Base-by-base conservation (phyloP, 202 grass and related monocot species). In the Panicum virgatum region DNA sequence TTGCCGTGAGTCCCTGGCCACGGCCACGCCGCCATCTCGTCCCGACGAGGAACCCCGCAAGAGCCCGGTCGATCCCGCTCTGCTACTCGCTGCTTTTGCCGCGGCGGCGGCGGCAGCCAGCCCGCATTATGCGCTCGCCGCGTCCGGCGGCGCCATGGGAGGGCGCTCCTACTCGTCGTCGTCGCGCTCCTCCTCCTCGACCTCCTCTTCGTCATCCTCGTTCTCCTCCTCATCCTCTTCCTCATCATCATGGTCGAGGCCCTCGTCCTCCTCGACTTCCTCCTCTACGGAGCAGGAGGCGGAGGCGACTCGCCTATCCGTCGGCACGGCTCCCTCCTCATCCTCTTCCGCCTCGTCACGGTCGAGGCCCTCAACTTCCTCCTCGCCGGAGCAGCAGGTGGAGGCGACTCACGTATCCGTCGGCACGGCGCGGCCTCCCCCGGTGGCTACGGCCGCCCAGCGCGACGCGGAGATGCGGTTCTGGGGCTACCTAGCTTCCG, bases 91-190 rank as follows among this genome's bases (percentile, higher is more conserved):
- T 52, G 67, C 22, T 5, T 0, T 26, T 15, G 22, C 37, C 10
- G 25, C 25, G 0, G 73, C 43, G 12, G 50, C 10, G 10, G 63
- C 22, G 5, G 6, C 74, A 4, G 18, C 43, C n/a, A 43, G 8
- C n/a, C 84, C 62, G 42, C 30, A 61, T 7, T 18, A 45, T 10
- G 79, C 85, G 45, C 45, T 77, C 54, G 85, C 85, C 19, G 64
- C 85, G 9, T 87, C 79, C 19, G 72, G 72, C 3, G 63, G 79
- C 12, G 34, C 38, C 34, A 87, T 87, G 85, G 85, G 85, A 9
- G 72, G 64, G 12, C 72, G 73, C 57, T 76, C 72, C 18, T 34
- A 46, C 42, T 82, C 44, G 0, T 86, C 70, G 13, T 81, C 84
- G 1, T 64, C 68, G 12, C 13, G 62, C 14, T 72, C 73, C 15